Conservation (phyloP, 441 rosid species). For the Melastoma candidum region DNA sequence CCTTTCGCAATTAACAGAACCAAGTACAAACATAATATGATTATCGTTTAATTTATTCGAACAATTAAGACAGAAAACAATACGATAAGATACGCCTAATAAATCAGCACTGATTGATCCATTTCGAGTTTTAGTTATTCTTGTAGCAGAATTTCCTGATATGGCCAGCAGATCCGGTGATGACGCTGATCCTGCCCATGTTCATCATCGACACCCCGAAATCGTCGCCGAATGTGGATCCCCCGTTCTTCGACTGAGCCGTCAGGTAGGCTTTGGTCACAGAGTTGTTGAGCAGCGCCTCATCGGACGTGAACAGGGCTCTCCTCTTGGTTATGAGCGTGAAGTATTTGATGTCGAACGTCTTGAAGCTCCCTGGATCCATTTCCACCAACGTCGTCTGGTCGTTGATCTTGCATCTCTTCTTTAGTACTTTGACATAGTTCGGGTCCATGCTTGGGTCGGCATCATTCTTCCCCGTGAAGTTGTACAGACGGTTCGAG, state of each 20-base stretch:
- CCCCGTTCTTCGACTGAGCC: slow-evolving; percentile 19
- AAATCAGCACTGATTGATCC: no score
- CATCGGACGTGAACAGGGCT: slow-evolving; percentile 50
- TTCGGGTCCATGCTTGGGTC: slow-evolving; percentile 44
- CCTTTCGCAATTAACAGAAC: no score
- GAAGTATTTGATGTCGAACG: slow-evolving; percentile 42
- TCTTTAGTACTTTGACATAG: slow-evolving; percentile 30
- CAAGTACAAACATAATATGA: no score
- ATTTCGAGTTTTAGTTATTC: no score
- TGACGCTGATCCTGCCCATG: slow-evolving; percentile 32
- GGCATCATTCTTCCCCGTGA: slow-evolving; percentile 43
- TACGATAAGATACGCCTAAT: no score
- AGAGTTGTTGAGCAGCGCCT: slow-evolving; percentile 38
- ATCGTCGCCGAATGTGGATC: slow-evolving; percentile 31
- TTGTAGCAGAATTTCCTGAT: slow-evolving; percentile 24
- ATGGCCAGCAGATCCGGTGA: slow-evolving; percentile 36
- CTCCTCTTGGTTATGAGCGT: slow-evolving; percentile 32
- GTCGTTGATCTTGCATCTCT: slow-evolving; percentile 32
- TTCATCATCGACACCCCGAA: slow-evolving; percentile 45
- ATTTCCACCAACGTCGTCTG: slow-evolving; percentile 24
- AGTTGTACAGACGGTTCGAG: slow-evolving; percentile 34
- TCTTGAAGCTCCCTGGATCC: slow-evolving; percentile 52
- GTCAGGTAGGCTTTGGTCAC: slow-evolving; percentile 32
- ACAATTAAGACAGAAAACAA: no score
- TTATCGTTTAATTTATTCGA: no score